These are phyloP conservation scores for Forsythia viridissima DNA, from an alignment of 257 asterid species.

Conservation along the genomic window DNA sequence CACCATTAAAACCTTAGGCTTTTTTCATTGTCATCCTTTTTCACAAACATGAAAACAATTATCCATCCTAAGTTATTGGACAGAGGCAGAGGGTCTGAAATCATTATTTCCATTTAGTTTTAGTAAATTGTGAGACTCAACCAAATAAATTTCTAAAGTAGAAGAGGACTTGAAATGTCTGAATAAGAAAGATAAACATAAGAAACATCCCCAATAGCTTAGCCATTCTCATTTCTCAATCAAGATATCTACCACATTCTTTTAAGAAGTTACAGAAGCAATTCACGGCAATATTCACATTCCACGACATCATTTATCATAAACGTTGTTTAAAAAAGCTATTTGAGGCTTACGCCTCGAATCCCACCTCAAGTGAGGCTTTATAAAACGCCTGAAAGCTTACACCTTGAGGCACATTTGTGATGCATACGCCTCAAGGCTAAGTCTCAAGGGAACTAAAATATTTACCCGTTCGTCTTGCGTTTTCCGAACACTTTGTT, in stretches of 20 bases:
- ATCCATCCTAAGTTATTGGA: conserved; percentile 18
- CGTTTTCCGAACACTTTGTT: too few species aligned
- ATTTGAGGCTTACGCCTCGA: too few species aligned
- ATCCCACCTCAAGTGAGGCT: too few species aligned
- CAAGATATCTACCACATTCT: not conserved
- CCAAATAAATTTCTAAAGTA: not conserved
- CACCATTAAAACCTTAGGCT: too few species aligned
- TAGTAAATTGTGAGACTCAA: not conserved
- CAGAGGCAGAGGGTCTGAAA: conserved; percentile 62
- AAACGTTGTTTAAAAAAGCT: too few species aligned
- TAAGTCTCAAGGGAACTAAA: too few species aligned
- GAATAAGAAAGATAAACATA: too few species aligned
- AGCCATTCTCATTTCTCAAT: too few species aligned
- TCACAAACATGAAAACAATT: not conserved
- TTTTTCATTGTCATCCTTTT: not conserved
- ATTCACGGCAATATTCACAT: not conserved
- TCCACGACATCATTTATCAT: not conserved
- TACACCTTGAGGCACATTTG: too few species aligned
- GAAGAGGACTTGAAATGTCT: not conserved
- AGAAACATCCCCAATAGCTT: not conserved
- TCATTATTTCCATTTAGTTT: not conserved
- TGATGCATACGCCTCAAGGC: too few species aligned
- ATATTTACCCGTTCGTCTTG: too few species aligned
- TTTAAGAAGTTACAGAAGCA: not conserved
- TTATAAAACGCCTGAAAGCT: too few species aligned